Conservation (phyloP, 2,329 filamentous ascomycete species). For the Aureobasidium namibiae region DNA sequence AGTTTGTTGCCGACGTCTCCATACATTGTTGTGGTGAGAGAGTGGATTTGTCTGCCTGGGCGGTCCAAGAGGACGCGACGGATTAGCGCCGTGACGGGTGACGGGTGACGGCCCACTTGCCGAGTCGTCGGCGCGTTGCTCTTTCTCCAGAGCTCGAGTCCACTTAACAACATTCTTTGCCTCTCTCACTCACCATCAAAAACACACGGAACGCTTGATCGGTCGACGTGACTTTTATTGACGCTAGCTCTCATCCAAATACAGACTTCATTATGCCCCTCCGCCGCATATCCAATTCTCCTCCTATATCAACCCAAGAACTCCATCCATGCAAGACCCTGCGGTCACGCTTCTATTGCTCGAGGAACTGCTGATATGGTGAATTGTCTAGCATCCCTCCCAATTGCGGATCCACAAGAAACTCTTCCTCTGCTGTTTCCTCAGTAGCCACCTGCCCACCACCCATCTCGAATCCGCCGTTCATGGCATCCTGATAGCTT, state of each 20-base stretch:
- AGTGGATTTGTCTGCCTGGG: neutral
- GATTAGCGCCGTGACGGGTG: constrained; percentile 1
- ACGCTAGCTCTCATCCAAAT: neutral
- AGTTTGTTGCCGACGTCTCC: constrained; percentile 81
- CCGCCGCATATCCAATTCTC: neutral
- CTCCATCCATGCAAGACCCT: neutral
- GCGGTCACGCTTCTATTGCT: neutral
- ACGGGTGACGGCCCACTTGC: no score
- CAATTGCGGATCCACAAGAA: constrained; percentile 9
- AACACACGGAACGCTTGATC: neutral
- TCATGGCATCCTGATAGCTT: constrained; percentile 4
- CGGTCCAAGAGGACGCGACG: constrained; percentile 3
- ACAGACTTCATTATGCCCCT: neutral
- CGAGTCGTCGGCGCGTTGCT: neutral
- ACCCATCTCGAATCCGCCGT: neutral
- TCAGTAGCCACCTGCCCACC: neutral
- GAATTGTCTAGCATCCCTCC: constrained; percentile 8
- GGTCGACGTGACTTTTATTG: neutral
- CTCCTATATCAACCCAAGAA: neutral
- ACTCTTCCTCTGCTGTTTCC: neutral
- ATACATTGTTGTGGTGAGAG: constrained; percentile 55
- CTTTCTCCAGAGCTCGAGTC: neutral
- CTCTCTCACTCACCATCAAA: neutral
- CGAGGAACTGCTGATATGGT: constrained; percentile 9
- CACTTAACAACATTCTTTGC: neutral